Conservation (phyloP, 306 rosid genomes). For the Fragaria iinumae region DNA sequence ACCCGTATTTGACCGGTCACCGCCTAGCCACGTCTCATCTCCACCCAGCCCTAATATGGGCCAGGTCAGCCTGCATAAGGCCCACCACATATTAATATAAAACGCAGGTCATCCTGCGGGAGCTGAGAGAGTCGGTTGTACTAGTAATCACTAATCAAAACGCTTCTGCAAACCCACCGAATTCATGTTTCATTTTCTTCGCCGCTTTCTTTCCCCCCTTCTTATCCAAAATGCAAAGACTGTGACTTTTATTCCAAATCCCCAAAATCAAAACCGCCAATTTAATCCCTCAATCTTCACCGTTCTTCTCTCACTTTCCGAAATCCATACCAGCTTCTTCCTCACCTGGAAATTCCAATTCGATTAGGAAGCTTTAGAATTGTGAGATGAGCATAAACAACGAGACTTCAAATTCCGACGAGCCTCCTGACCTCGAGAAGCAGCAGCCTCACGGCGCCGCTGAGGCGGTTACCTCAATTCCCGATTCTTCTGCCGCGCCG, state of each 20-base stretch:
- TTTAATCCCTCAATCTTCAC: background rate
- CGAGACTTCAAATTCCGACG: background rate
- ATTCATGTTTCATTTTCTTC: background rate
- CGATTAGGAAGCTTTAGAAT: background rate
- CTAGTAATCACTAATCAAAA: background rate
- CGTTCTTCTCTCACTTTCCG: background rate
- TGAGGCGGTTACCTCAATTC: background rate
- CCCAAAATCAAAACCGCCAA: background rate
- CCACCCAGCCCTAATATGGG: too few species aligned
- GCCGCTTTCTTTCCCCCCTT: background rate
- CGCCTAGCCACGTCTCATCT: too few species aligned
- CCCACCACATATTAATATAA: too few species aligned
- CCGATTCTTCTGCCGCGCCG: background rate
- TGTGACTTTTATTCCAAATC: background rate
- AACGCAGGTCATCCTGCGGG: background rate
- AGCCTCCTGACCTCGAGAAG: constrained; percentile 22
- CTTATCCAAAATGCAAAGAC: background rate
- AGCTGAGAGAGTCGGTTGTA: background rate
- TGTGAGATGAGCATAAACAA: background rate
- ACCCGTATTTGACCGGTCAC: too few species aligned
- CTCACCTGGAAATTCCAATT: background rate
- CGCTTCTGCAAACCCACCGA: background rate
- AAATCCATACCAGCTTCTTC: background rate
- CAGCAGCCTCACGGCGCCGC: background rate
- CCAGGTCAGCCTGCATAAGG: too few species aligned